Conservation (phyloP, 2,329 filamentous ascomycete genomes). For the Dactylonectria estremocensis region DNA sequence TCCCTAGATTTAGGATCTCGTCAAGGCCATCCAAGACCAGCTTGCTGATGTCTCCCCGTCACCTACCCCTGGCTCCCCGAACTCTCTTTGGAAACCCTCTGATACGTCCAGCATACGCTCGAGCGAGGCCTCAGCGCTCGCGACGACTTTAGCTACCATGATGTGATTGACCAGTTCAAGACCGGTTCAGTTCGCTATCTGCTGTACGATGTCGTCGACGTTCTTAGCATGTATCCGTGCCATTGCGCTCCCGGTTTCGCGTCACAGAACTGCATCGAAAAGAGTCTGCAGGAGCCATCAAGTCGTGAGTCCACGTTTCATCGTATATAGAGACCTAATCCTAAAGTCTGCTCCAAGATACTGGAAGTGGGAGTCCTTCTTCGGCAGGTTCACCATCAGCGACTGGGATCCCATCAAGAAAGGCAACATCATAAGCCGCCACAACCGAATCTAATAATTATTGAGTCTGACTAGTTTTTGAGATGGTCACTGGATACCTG, state of each 20-base stretch:
- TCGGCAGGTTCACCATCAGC: constrained; percentile 30
- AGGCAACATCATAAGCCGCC: constrained; percentile 35
- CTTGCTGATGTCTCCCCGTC: constrained; percentile 16
- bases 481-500: constrained; percentile 38
- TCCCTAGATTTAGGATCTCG: too few relatives aligned
- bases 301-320: constrained; percentile 25
- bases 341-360: constrained; percentile 23
- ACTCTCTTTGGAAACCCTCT: constrained; percentile 23
- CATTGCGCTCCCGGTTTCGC: constrained; percentile 41
- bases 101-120: constrained; percentile 35
- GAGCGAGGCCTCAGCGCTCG: constrained; percentile 35
- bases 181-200: constrained; percentile 45
- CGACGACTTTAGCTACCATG: constrained; percentile 41
- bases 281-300: constrained; percentile 37
- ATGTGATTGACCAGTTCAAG: constrained; percentile 47
- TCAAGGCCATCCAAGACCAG: constrained; percentile 25
- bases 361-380: constrained; percentile 45
- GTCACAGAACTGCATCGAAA: constrained; percentile 41
- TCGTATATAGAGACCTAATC: not conserved
- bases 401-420: constrained; percentile 37
- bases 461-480: not conserved
- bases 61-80: constrained; percentile 18
- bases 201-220: constrained; percentile 40
- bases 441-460: not conserved
- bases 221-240: constrained; percentile 37